These are phyloP conservation scores for Breynia disticha DNA, from an alignment of 441 rosid species.

Conservation along the genomic window DNA sequence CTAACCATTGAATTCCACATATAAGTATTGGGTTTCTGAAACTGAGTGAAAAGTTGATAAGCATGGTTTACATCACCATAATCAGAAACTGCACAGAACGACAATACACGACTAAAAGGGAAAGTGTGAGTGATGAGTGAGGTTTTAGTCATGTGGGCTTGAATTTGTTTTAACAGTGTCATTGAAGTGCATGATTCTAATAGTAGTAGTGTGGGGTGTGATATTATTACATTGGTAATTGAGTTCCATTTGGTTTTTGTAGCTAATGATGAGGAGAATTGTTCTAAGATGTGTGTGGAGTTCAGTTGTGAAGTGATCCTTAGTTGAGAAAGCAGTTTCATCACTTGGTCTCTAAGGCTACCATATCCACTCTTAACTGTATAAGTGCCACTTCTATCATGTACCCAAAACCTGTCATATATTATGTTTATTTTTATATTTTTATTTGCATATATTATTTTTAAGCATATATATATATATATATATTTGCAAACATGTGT, in stretches of 20 bases:
- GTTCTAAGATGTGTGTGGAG: too few species aligned
- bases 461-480: too few species aligned
- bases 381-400: too few species aligned
- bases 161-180: conserved; percentile 2
- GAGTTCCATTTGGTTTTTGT: conserved; percentile 4
- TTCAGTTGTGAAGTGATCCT: too few species aligned
- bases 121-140: conserved; percentile 1
- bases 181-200: conserved; percentile 3
- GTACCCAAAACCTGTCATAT: too few species aligned
- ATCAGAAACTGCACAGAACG: conserved; percentile 3
- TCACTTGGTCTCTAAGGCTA: too few species aligned
- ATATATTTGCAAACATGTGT: too few species aligned
- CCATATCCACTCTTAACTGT: too few species aligned
- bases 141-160: conserved; percentile 5
- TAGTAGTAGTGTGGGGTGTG: background rate
- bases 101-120: conserved; percentile 1
- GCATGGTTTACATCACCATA: conserved; percentile 2
- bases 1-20: conserved; percentile 7
- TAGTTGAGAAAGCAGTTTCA: too few species aligned
- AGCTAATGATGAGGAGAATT: too few species aligned
- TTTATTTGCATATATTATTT: too few species aligned
- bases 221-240: background rate
- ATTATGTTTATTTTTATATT: too few species aligned
- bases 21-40: conserved; percentile 1
- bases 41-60: background rate